Evolutionary conservation across 2,329 filamentous ascomycete species (phyloP).

Genomic region (Dactylellina parvicollis): DNA sequence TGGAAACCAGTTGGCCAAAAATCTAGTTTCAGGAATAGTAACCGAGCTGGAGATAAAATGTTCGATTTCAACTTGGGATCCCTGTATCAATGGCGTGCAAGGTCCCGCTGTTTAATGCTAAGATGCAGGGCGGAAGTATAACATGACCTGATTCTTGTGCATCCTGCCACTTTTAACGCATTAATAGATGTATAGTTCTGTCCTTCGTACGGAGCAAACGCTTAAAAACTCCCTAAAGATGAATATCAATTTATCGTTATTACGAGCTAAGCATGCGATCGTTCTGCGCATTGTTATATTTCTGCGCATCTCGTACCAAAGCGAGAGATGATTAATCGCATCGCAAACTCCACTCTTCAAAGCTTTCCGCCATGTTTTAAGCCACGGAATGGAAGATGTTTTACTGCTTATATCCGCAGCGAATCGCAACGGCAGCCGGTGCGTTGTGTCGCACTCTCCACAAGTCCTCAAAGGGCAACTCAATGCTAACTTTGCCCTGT

Average conservation of each 20-base stretch:
- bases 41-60: constrained; percentile 24
- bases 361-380: constrained; percentile 44
- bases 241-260: too few relatives aligned
- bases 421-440: constrained; percentile 17
- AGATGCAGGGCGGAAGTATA: constrained; percentile 14
- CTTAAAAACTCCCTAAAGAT: too few relatives aligned
- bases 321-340: constrained; percentile 14
- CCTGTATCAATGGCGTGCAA: constrained; percentile 29
- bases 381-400: constrained; percentile 53
- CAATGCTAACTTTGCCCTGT: background rate
- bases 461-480: constrained; percentile 12
- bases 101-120: constrained; percentile 16
- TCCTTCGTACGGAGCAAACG: too few relatives aligned
- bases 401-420: constrained; percentile 49
- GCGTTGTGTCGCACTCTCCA: constrained; percentile 14
- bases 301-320: background rate
- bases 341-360: constrained; percentile 17
- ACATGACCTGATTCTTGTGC: constrained; percentile 20
- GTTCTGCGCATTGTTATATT: too few relatives aligned
- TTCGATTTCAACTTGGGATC: constrained; percentile 30
- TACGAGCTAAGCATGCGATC: too few relatives aligned
- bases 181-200: too few relatives aligned
- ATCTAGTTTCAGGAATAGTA: constrained; percentile 15
- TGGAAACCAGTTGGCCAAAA: background rate
- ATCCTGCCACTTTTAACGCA: background rate